Percentiles rank a stretch among this genome's conserved stretches.
Evolutionary conservation across 2,329 filamentous ascomycete genomes (phyloP).

Genomic region (Botrytis sinoallii): DNA sequence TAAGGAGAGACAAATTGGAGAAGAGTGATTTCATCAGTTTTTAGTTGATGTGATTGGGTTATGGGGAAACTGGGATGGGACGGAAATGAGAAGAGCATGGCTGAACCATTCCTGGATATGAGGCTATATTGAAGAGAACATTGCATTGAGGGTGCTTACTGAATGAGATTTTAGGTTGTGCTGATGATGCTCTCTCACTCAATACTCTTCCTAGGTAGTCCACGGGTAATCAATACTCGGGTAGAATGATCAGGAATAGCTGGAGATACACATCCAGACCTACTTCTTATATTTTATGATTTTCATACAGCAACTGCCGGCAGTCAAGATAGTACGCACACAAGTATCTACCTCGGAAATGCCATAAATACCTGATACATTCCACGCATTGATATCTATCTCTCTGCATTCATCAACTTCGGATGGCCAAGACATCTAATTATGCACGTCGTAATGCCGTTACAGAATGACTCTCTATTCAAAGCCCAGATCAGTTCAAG

Average conservation of each 20-base stretch:
- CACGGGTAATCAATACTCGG: neutral
- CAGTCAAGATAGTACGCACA: neutral
- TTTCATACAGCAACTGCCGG: neutral
- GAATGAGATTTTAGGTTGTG: neutral
- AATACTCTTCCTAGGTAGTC: neutral
- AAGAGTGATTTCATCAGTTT: conserved; percentile 1
- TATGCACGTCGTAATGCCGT: neutral
- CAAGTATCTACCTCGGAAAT: neutral
- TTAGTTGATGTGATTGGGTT: conserved; percentile 1
- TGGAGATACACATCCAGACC: neutral
- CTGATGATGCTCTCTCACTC: neutral
- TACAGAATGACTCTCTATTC: neutral
- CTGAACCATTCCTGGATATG: neutral
- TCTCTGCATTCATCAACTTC: neutral
- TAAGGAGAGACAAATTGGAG: conserved; percentile 14
- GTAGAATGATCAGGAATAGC: neutral
- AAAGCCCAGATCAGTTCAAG: neutral
- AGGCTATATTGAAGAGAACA: neutral
- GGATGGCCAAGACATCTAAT: conserved; percentile 6
- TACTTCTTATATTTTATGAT: neutral
- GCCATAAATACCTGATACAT: neutral
- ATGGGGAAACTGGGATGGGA: neutral
- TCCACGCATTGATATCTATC: neutral
- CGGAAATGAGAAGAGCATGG: neutral
- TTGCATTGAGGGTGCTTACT: neutral